A percentile compares a stretch with the other conserved stretches of the same genome.
Conservation (phyloP, 164 flowering plant genomes). For the Euptelea pleiosperma region DNA sequence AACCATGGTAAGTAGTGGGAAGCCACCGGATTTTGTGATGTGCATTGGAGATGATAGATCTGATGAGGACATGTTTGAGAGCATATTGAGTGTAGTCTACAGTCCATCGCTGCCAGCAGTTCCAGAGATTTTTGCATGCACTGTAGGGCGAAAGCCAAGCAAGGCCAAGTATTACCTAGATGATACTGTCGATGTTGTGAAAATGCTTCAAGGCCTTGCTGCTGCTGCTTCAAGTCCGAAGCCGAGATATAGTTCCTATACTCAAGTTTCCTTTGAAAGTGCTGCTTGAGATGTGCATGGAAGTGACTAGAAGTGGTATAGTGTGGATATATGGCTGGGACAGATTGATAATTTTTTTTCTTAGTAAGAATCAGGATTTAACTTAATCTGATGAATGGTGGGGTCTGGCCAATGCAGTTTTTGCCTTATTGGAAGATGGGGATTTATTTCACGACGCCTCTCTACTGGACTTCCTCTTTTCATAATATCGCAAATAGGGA, state of each 20-base stretch:
- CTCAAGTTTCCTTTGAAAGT: slow-evolving; percentile 55
- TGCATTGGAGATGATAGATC: slow-evolving; percentile 85
- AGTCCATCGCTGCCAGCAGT: slow-evolving; percentile 28
- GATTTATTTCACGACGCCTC: background rate
- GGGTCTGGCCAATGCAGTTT: too few relatives aligned
- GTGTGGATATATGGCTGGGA: background rate
- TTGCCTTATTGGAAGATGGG: background rate
- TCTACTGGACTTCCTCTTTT: background rate
- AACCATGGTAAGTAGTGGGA: slow-evolving; percentile 38
- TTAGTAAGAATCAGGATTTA: too few relatives aligned
- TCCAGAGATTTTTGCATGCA: slow-evolving; percentile 73
- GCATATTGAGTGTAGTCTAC: slow-evolving; percentile 42
- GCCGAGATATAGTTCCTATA: slow-evolving; percentile 26
- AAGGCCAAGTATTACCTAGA: slow-evolving; percentile 74
- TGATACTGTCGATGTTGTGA: slow-evolving; percentile 55
- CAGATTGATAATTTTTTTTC: too few relatives aligned
- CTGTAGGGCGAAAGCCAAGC: slow-evolving; percentile 83
- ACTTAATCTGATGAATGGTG: too few relatives aligned
- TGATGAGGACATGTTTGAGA: slow-evolving; percentile 86
- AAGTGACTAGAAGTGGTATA: background rate
- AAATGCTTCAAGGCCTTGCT: slow-evolving; percentile 58
- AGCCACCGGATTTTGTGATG: slow-evolving; percentile 67
- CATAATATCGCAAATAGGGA: background rate
- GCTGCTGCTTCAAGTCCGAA: slow-evolving; percentile 43
- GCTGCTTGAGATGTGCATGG: slow-evolving; percentile 18